A percentile compares a stretch with the other conserved stretches of the same genome.
Evolutionary conservation across 345 rosid genomes (phyloP).

Genomic region (Citrus maxima): DNA sequence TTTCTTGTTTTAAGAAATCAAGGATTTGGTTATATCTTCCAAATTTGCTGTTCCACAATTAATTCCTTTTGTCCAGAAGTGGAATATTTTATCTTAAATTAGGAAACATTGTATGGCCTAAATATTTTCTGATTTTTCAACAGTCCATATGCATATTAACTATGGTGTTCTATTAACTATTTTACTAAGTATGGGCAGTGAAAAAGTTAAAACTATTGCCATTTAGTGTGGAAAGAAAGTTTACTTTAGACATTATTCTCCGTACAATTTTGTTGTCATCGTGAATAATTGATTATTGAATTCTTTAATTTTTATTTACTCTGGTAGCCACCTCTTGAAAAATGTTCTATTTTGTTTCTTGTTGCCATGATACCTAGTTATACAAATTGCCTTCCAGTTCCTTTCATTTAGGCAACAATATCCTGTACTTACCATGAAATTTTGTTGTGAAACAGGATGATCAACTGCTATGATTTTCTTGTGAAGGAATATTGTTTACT

Average conservation of each 20-base stretch:
- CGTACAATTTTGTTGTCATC: background rate
- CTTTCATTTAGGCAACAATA: slow-evolving; percentile 1
- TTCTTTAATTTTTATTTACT: background rate
- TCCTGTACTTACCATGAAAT: slow-evolving; percentile 4
- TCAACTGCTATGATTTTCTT: slow-evolving; percentile 21
- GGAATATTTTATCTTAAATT: background rate
- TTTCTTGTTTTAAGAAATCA: background rate
- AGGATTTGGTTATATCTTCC: background rate
- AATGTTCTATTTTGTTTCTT: background rate
- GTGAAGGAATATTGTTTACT: slow-evolving; percentile 24
- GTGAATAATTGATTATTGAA: background rate
- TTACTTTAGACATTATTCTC: background rate
- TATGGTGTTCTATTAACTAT: background rate
- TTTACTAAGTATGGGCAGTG: no score
- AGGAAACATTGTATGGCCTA: background rate
- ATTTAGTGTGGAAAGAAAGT: background rate
- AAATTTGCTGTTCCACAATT: background rate
- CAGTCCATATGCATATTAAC: background rate
- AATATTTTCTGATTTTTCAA: background rate
- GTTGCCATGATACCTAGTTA: background rate
- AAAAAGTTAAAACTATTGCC: background rate
- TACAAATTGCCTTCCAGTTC: background rate
- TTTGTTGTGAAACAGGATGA: slow-evolving; percentile 53
- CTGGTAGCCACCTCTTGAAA: background rate
- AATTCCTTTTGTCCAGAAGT: background rate